Evolutionary conservation across 1,284 basidiomycete species (phyloP).

Genomic region (Rhodotorula sp.): DNA sequence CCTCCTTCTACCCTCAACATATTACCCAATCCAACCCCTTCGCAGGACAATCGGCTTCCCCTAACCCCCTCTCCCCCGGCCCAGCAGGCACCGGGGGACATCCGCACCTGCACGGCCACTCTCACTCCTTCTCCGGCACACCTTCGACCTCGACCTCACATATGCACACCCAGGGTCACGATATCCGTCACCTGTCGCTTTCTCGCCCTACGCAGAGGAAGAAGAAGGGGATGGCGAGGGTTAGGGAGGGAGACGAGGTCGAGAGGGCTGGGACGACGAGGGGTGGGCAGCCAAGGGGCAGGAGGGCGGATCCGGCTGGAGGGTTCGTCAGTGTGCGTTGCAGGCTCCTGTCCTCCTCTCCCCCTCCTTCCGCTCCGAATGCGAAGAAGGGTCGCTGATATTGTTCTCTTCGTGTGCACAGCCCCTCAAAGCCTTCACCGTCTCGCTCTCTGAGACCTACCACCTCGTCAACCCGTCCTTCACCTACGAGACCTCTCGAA

Average conservation of each 20-base stretch:
- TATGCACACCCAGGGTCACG: not conserved
- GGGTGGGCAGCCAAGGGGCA: slow-evolving; percentile 58
- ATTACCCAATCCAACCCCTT: slow-evolving; percentile 22
- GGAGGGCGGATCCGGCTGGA: slow-evolving; percentile 66
- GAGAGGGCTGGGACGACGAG: slow-evolving; percentile 52
- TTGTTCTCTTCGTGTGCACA: slow-evolving; percentile 45
- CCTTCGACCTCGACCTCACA: not conserved
- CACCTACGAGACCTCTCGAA: slow-evolving; percentile 86
- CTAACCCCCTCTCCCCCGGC: not conserved
- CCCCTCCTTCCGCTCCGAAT: too few species aligned
- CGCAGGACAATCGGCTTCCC: not conserved
- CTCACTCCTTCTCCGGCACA: not conserved
- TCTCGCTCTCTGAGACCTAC: slow-evolving; percentile 81
- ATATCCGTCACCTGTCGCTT: slow-evolving; percentile 8
- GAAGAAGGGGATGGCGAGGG: slow-evolving; percentile 7
- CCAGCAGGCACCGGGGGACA: not conserved
- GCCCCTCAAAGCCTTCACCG: slow-evolving; percentile 85
- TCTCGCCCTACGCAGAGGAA: not conserved
- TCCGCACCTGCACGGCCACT: not conserved
- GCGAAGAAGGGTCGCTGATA: too few species aligned
- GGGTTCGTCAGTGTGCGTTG: slow-evolving; percentile 45
- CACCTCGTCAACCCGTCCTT: slow-evolving; percentile 87
- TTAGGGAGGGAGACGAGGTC: not conserved
- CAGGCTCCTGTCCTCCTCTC: not conserved
- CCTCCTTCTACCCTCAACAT: slow-evolving; percentile 37